A percentile compares a stretch with the other conserved stretches of the same genome.
Conservation (phyloP, 768 basidiomycete species). For the Suillus occidentalis region DNA sequence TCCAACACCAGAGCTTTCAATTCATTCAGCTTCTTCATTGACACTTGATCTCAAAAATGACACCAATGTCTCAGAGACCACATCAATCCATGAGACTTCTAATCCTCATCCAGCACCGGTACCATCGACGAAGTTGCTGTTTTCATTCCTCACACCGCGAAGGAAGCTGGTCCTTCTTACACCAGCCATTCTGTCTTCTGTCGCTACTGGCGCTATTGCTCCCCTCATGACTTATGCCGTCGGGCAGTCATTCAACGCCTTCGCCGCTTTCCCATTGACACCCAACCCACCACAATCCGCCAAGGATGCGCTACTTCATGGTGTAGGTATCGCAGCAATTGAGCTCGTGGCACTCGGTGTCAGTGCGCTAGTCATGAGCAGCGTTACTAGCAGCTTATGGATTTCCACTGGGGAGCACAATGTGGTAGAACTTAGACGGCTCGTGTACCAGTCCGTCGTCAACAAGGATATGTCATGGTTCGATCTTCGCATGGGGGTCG, state of each 20-base stretch:
- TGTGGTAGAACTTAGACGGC: conserved; percentile 61
- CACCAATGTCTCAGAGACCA: conserved; percentile 10
- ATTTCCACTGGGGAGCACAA: conserved; percentile 85
- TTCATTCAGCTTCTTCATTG: conserved; percentile 16
- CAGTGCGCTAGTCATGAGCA: conserved; percentile 69
- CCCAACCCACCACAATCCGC: conserved; percentile 37
- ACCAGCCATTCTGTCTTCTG: conserved; percentile 63
- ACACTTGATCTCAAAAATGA: conserved; percentile 20
- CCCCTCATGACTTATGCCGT: conserved; percentile 87
- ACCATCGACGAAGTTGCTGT: conserved; percentile 65
- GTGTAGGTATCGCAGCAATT: conserved; percentile 60
- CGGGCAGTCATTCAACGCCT: conserved; percentile 74
- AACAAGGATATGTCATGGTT: conserved; percentile 87
- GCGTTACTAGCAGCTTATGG: conserved; percentile 79
- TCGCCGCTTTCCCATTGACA: conserved; percentile 56
- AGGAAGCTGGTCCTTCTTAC: conserved; percentile 57
- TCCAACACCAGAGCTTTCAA: conserved; percentile 20
- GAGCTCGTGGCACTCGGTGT: conserved; percentile 66
- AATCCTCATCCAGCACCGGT: conserved; percentile 32
- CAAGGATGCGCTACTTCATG: conserved; percentile 54
- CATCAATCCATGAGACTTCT: conserved; percentile 19
- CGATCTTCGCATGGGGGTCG: conserved; percentile 71
- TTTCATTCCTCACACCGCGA: conserved; percentile 58
- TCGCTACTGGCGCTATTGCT: conserved; percentile 67
- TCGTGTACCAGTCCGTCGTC: conserved; percentile 68